These are phyloP conservation scores for Grosmannia huntii DNA, from an alignment of 2,329 filamentous ascomycete species.

Conservation along the genomic window DNA sequence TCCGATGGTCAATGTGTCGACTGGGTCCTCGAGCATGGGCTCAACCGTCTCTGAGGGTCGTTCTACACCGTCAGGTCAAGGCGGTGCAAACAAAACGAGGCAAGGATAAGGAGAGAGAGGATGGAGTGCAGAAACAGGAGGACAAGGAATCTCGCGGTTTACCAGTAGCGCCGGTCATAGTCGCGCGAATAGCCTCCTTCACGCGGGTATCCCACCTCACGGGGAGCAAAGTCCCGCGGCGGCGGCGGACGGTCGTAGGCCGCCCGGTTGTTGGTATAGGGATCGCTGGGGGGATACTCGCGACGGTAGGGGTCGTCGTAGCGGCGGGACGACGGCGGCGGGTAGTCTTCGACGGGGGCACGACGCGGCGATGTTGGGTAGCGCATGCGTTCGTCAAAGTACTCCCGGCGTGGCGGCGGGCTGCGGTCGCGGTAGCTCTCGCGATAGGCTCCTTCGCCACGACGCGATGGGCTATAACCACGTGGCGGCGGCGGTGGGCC, in stretches of 20 bases:
- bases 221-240: conserved; percentile 18
- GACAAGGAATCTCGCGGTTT: conserved; percentile 47
- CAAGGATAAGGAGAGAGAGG: conserved; percentile 49
- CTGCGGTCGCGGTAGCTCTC: conserved; percentile 82
- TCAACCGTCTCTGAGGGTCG: not conserved
- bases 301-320: conserved; percentile 70
- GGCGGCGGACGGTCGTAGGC: conserved; percentile 43
- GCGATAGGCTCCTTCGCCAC: conserved; percentile 26
- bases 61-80: not conserved
- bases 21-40: not conserved
- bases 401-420: conserved; percentile 55
- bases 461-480: conserved; percentile 69
- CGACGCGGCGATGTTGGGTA: conserved; percentile 73
- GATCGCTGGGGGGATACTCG: conserved; percentile 51
- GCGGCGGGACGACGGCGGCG: conserved; percentile 49
- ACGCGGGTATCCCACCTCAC: conserved; percentile 12
- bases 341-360: conserved; percentile 64
- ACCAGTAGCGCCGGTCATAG: conserved; percentile 20
- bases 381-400: conserved; percentile 73
- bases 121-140: not conserved
- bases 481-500: conserved; percentile 47
- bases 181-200: conserved; percentile 27
- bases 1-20: not conserved
- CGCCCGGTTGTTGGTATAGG: conserved; percentile 43
- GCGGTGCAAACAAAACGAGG: not conserved